Percentiles rank a stretch among this genome's conserved stretches.
Evolutionary conservation across 805 yeast species (phyloP).

Genomic region (Spathaspora hagerdaliae): DNA sequence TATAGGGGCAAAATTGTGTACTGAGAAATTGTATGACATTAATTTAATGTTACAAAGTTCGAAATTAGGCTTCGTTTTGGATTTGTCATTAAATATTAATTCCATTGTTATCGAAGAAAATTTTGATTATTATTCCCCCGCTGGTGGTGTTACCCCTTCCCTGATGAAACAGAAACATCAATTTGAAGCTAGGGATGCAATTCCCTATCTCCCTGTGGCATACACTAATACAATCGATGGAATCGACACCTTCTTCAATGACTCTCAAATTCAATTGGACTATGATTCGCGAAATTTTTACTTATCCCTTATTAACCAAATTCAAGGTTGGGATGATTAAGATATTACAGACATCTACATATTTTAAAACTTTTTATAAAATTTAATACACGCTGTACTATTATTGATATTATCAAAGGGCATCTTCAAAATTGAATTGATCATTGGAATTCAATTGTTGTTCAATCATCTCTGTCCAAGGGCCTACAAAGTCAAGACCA

Average conservation of each 20-base stretch:
- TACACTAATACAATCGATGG: slow-evolving; percentile 3
- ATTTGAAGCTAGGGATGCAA: slow-evolving; percentile 1
- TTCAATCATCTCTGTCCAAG: slow-evolving; percentile 79
- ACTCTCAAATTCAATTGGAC: background rate
- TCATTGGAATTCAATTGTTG: slow-evolving; percentile 47
- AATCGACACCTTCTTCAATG: background rate
- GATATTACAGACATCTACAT: background rate
- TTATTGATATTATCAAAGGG: slow-evolving; percentile 2
- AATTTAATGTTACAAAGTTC: slow-evolving; percentile 9
- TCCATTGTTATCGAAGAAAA: background rate
- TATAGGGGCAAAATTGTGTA: slow-evolving; percentile 29
- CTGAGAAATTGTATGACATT: slow-evolving; percentile 25
- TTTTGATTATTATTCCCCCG: slow-evolving; percentile 1
- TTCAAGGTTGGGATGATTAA: slow-evolving; percentile 24
- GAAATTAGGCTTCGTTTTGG: slow-evolving; percentile 1
- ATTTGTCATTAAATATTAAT: slow-evolving; percentile 2
- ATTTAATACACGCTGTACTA: background rate
- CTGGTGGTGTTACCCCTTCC: background rate
- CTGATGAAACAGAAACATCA: background rate
- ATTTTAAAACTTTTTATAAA: background rate
- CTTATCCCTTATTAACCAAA: slow-evolving; percentile 16
- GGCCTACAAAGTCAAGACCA: slow-evolving; percentile 53
- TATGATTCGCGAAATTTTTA: slow-evolving; percentile 1
- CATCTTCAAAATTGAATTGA: slow-evolving; percentile 26
- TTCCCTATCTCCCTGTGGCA: slow-evolving; percentile 5